Conservation (phyloP, 352 stramenopile genomes). For the Phytophthora pluvialis region DNA sequence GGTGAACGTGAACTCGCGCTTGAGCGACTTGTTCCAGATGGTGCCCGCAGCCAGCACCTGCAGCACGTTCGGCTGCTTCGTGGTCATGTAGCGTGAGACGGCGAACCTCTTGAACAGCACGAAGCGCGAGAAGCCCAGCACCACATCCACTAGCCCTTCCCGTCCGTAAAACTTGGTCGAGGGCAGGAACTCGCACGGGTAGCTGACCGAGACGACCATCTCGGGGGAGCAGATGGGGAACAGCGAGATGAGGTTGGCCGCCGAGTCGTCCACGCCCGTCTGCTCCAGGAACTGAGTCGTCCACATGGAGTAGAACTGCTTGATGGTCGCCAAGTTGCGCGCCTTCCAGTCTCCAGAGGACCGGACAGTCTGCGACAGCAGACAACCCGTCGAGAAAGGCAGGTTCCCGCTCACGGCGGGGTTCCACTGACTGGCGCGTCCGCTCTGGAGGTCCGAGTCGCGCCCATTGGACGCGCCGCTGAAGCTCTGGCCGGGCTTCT, state of each 20-base stretch:
- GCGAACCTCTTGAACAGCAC: constrained; percentile 77
- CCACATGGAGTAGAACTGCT: constrained; percentile 88
- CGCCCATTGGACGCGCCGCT: constrained; percentile 54
- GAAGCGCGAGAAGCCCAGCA: constrained; percentile 75
- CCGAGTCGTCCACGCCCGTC: constrained; percentile 57
- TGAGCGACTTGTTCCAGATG: constrained; percentile 83
- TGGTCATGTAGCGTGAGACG: constrained; percentile 77
- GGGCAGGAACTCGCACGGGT: constrained; percentile 81
- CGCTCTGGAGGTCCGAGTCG: constrained; percentile 61
- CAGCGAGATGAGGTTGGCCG: constrained; percentile 69
- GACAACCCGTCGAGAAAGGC: constrained; percentile 40
- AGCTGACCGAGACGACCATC: constrained; percentile 77
- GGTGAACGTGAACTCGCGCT: constrained; percentile 84
- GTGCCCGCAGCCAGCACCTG: constrained; percentile 76
- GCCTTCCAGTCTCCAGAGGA: constrained; percentile 86
- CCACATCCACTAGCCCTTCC: constrained; percentile 82
- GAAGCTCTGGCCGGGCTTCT: constrained; percentile 65
- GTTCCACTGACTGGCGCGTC: constrained; percentile 42
- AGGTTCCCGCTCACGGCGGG: constrained; percentile 20
- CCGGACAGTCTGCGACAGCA: constrained; percentile 72
- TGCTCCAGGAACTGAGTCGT: constrained; percentile 76
- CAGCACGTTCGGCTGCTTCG: constrained; percentile 83
- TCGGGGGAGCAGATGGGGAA: constrained; percentile 87
- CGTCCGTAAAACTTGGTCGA: constrained; percentile 81
- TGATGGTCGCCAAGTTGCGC: constrained; percentile 79